A percentile compares a stretch with the other conserved stretches of the same genome.
Conservation (phyloP, 495 filamentous ascomycete species). For the Tuber brumale region DNA sequence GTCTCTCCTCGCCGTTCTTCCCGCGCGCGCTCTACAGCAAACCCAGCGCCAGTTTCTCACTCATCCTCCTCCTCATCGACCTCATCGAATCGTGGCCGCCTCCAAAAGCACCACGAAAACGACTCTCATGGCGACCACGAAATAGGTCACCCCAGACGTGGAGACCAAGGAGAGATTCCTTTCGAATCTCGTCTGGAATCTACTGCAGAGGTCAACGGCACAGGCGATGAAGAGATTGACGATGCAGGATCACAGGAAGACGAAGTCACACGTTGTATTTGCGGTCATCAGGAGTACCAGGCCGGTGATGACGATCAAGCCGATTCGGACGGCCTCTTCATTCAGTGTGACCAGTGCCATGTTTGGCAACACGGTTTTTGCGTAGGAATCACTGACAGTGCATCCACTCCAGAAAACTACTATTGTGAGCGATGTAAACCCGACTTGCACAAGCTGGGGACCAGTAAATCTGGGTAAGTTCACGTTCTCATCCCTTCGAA, state of each 20-base stretch:
- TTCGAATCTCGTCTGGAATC: slow-evolving; percentile 34
- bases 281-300: slow-evolving; percentile 88
- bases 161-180: slow-evolving; percentile 46
- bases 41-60: slow-evolving; percentile 52
- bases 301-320: slow-evolving; percentile 67
- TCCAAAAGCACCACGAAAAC: slow-evolving; percentile 36
- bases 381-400: slow-evolving; percentile 92
- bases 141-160: slow-evolving; percentile 62
- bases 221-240: slow-evolving; percentile 59
- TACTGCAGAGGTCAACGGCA: slow-evolving; percentile 51
- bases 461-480: slow-evolving; percentile 77
- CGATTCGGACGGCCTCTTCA: slow-evolving; percentile 87
- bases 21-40: slow-evolving; percentile 65
- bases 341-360: slow-evolving; percentile 95
- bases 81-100: slow-evolving; percentile 50
- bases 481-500: not conserved
- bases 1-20: slow-evolving; percentile 81
- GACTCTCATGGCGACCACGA: slow-evolving; percentile 38
- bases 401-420: slow-evolving; percentile 89
- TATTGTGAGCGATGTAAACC: slow-evolving; percentile 92
- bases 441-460: slow-evolving; percentile 78
- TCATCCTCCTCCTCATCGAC: slow-evolving; percentile 70
- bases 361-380: slow-evolving; percentile 99
- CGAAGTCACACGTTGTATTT: slow-evolving; percentile 90
- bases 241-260: slow-evolving; percentile 60